A percentile compares a stretch with the other conserved stretches of the same genome.
Evolutionary conservation across 441 rosid species (phyloP).

Genomic region (Populus trichocarpa): DNA sequence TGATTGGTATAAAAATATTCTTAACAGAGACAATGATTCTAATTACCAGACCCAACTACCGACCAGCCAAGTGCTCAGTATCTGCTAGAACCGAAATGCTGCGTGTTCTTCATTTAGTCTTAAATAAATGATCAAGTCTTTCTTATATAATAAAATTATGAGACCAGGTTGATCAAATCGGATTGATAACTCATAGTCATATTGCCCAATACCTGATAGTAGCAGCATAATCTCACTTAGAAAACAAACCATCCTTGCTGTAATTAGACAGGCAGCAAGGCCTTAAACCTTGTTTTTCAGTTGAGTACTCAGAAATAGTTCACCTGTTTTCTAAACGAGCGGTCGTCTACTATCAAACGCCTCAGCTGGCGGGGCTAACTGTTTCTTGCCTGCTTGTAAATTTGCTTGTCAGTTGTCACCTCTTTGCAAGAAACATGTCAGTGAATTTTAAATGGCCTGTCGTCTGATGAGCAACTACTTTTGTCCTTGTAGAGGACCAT

Average conservation of each 20-base stretch:
- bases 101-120: neutral
- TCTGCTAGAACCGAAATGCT: neutral
- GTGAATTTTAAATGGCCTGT: neutral
- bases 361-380: neutral
- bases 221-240: no score
- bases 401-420: neutral
- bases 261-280: no score
- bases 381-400: neutral
- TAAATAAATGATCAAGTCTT: no score
- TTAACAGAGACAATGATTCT: neutral
- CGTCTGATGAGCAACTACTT: neutral
- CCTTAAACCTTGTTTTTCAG: no score
- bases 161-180: no score
- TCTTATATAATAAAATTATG: no score
- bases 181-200: no score
- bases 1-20: neutral
- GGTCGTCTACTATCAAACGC: no score
- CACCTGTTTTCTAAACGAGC: neutral
- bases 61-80: neutral
- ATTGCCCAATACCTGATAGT: no score
- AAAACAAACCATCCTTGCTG: no score
- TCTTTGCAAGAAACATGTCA: neutral
- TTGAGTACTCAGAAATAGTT: neutral
- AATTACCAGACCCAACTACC: neutral
- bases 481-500: neutral